Conservation (phyloP, 371 early-diverging fungal genomes). For the Massospora cicadina region DNA sequence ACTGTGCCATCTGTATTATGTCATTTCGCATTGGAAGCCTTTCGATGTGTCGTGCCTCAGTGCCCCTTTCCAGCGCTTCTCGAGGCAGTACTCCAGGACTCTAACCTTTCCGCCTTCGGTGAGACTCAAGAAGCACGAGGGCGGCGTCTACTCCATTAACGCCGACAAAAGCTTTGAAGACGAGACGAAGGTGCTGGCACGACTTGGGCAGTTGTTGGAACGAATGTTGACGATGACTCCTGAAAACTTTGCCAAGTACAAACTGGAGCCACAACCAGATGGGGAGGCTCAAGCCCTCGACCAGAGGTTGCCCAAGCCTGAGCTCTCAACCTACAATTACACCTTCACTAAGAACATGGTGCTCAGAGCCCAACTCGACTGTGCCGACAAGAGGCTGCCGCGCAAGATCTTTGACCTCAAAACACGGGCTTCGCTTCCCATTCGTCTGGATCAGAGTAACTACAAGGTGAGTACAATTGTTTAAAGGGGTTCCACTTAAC, state of each 20-base stretch:
- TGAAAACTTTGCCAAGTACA: constrained; percentile 9
- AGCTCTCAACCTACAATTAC: constrained; percentile 17
- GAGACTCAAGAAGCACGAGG: constrained; percentile 18
- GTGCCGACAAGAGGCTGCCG: constrained; percentile 53
- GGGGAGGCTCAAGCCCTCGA: background rate
- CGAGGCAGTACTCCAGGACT: constrained; percentile 10
- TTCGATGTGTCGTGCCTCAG: constrained; percentile 43
- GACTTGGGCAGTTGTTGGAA: constrained; percentile 7
- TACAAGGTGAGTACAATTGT: constrained; percentile 25
- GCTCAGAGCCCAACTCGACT: constrained; percentile 84
- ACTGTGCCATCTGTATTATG: constrained; percentile 61
- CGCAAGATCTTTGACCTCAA: constrained; percentile 81
- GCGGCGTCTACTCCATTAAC: constrained; percentile 71
- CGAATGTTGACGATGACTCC: constrained; percentile 21
- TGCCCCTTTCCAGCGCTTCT: constrained; percentile 4
- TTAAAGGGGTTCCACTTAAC: background rate
- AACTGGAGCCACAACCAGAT: background rate
- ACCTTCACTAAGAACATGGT: constrained; percentile 37
- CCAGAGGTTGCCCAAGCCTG: constrained; percentile 15
- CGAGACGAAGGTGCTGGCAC: constrained; percentile 21
- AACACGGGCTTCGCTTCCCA: constrained; percentile 68
- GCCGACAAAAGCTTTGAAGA: constrained; percentile 57
- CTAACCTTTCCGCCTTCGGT: constrained; percentile 15
- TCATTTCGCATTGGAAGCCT: constrained; percentile 43
- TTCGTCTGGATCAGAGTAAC: constrained; percentile 63